These are phyloP conservation scores for Macrophomina tecta DNA, from an alignment of 2,329 filamentous ascomycete genomes.

Conservation along the genomic window DNA sequence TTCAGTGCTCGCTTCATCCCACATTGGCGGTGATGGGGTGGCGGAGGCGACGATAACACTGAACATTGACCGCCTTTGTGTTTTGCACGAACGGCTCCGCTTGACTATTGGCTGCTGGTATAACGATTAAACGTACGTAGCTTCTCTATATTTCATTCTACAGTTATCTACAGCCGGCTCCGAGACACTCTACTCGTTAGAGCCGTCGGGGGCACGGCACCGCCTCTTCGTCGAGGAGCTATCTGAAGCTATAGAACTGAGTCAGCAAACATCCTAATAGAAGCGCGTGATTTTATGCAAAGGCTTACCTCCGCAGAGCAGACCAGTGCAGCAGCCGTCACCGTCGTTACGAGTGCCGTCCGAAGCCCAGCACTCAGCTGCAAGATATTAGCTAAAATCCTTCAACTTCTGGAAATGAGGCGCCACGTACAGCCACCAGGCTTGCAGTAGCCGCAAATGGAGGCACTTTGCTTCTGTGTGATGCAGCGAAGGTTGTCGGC, in stretches of 20 bases:
- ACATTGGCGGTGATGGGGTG: too few relatives aligned
- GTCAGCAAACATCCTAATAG: neutral
- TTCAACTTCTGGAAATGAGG: neutral
- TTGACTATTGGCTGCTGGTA: too few relatives aligned
- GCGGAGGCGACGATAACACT: too few relatives aligned
- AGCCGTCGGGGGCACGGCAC: neutral
- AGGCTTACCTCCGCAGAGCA: neutral
- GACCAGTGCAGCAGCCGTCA: neutral
- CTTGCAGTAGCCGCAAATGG: neutral
- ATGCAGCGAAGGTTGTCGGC: neutral
- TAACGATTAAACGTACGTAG: too few relatives aligned
- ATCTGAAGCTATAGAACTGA: neutral
- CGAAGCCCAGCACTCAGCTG: neutral
- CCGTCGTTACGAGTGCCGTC: neutral
- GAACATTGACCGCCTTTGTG: too few relatives aligned
- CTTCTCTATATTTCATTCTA: too few relatives aligned
- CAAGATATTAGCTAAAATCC: neutral
- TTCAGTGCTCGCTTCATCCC: too few relatives aligned
- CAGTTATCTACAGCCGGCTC: too few relatives aligned
- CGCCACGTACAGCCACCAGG: neutral
- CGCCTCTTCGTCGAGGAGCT: neutral
- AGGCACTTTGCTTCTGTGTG: neutral
- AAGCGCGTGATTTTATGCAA: neutral
- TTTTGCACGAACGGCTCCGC: too few relatives aligned
- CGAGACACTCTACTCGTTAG: neutral